Evolutionary conservation across 2,329 filamentous ascomycete species (phyloP).

Genomic region (Septoria petroselini): DNA sequence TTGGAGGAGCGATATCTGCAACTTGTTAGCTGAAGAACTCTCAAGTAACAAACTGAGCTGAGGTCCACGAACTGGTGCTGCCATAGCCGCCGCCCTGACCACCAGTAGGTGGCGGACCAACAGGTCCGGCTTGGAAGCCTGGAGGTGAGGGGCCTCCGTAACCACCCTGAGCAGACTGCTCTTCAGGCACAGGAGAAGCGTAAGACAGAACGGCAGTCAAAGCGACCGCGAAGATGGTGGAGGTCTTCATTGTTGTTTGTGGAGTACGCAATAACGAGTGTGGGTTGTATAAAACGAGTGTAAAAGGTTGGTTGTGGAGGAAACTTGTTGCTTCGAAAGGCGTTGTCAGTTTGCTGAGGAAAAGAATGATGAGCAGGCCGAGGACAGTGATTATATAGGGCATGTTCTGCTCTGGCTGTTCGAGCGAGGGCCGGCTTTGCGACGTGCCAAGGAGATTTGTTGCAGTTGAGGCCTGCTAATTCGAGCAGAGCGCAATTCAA

Average conservation of each 20-base stretch:
- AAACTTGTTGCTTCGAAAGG: conserved; percentile 17
- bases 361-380: neutral
- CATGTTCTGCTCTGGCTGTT: conserved; percentile 6
- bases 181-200: conserved; percentile 15
- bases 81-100: neutral
- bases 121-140: too few species aligned
- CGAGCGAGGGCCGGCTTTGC: conserved; percentile 6
- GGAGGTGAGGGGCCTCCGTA: neutral
- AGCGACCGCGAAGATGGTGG: conserved; percentile 16
- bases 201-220: conserved; percentile 17
- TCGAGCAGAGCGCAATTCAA: conserved; percentile 19
- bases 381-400: conserved; percentile 17
- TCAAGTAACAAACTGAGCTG: neutral
- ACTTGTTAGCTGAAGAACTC: neutral
- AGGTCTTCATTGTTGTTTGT: conserved; percentile 16
- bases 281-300: conserved; percentile 17
- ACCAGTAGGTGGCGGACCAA: neutral
- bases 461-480: conserved; percentile 15
- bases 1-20: neutral
- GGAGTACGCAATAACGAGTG: conserved; percentile 6
- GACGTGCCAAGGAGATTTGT: conserved; percentile 18
- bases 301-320: conserved; percentile 21
- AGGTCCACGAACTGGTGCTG: neutral
- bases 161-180: conserved; percentile 1
- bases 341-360: conserved; percentile 19